These are phyloP conservation scores for Peziza echinospora DNA, from an alignment of 495 filamentous ascomycete genomes.

Conservation along the genomic window DNA sequence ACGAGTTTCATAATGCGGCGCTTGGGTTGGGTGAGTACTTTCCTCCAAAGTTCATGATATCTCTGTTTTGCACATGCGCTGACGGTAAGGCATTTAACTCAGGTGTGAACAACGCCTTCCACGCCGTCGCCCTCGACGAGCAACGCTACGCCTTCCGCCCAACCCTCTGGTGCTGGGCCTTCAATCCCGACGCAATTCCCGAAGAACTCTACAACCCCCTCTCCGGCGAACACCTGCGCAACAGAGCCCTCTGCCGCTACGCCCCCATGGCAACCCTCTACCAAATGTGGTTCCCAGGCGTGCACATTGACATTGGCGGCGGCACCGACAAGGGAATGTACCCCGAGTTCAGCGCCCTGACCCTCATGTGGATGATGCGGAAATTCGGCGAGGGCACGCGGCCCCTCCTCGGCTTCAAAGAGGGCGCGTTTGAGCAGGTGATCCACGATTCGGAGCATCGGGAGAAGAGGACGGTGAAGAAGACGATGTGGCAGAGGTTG, in stretches of 20 bases:
- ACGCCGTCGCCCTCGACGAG: constrained; percentile 39
- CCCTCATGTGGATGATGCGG: constrained; percentile 40
- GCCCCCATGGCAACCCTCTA: constrained; percentile 23
- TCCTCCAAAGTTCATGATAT: not conserved
- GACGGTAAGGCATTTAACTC: no score
- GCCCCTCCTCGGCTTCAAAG: no score
- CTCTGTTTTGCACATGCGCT: constrained; percentile 3
- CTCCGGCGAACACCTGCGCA: no score
- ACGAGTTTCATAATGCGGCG: constrained; percentile 5
- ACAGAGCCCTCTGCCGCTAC: not conserved
- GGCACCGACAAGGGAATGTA: constrained; percentile 29
- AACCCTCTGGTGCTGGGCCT: not conserved
- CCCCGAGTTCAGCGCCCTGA: constrained; percentile 37
- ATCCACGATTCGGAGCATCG: no score
- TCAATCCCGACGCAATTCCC: not conserved
- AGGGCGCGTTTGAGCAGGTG: no score
- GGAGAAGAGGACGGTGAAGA: no score
- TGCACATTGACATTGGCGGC: constrained; percentile 44
- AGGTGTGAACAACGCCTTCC: constrained; percentile 36
- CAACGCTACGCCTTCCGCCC: constrained; percentile 30
- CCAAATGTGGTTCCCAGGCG: constrained; percentile 53
- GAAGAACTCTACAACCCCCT: no score
- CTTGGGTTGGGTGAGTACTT: constrained; percentile 2
- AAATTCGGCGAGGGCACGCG: no score
- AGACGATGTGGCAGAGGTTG: no score